A percentile compares a stretch with the other conserved stretches of the same genome.
Evolutionary conservation across 805 yeast genomes (phyloP).

Genomic region (Hanseniaspora singularis): DNA sequence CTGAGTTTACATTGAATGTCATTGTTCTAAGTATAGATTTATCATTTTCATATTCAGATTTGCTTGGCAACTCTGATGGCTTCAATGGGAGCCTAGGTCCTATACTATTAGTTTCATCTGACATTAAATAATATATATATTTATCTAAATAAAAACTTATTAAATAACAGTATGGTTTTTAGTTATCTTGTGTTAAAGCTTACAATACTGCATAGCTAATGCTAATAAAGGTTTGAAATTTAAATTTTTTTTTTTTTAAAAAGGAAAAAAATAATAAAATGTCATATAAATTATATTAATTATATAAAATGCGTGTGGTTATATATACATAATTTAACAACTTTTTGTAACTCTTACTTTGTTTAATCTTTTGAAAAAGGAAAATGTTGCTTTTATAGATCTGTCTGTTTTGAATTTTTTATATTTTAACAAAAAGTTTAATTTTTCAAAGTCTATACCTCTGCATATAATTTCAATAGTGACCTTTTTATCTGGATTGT

Average conservation of each 20-base stretch:
- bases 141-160: too few species aligned
- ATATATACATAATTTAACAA: neutral
- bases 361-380: neutral
- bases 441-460: neutral
- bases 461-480: neutral
- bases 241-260: too few species aligned
- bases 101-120: neutral
- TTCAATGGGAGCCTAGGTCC: neutral
- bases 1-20: constrained; percentile 77
- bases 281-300: too few species aligned
- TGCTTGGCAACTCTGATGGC: constrained; percentile 6
- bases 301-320: too few species aligned
- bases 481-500: neutral
- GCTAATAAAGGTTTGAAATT: too few species aligned
- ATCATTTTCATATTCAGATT: constrained; percentile 3
- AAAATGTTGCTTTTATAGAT: too few species aligned
- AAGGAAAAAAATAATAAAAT: too few species aligned
- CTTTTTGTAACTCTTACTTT: neutral
- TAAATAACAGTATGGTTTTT: too few species aligned
- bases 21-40: constrained; percentile 34
- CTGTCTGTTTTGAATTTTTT: constrained; percentile 5
- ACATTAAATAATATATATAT: neutral
- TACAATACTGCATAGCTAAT: too few species aligned
- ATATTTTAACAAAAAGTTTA: neutral
- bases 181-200: too few species aligned